Percentiles rank a stretch among this genome's conserved stretches.
Evolutionary conservation across 176 grass and related monocot species (phyloP).

Genomic region (Olyra latifolia): DNA sequence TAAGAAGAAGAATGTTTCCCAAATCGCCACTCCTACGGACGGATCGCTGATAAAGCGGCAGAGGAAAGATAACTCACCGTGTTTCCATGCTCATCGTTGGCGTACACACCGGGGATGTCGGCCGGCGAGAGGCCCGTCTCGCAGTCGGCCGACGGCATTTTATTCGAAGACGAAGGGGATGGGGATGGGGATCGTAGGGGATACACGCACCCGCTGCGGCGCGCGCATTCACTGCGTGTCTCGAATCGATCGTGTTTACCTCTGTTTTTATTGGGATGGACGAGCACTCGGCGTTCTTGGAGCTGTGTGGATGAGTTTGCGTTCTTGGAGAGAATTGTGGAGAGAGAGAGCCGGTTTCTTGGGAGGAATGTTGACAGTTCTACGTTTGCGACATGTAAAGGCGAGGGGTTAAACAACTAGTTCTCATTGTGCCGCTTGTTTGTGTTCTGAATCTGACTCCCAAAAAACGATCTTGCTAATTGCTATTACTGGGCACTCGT

Average conservation of each 20-base stretch:
- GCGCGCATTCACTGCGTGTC: not conserved
- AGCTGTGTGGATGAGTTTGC: not conserved
- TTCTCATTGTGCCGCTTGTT: not conserved
- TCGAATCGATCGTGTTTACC: not conserved
- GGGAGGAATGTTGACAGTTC: constrained; percentile 19
- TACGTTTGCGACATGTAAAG: not conserved
- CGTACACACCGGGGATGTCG: not conserved
- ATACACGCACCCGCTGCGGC: not conserved
- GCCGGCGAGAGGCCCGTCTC: constrained; percentile 25
- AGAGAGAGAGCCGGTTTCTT: not conserved
- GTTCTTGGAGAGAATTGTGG: constrained; percentile 5
- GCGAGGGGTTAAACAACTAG: not conserved
- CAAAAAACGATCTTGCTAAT: not conserved
- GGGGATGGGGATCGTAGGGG: not conserved
- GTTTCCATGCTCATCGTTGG: not conserved
- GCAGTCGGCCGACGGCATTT: constrained; percentile 29
- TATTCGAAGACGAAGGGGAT: not conserved
- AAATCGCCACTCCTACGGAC: not conserved
- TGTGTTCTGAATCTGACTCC: too few species aligned
- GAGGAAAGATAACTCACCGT: constrained; percentile 21
- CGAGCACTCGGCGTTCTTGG: constrained; percentile 1
- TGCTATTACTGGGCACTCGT: not conserved
- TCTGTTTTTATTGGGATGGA: constrained; percentile 10
- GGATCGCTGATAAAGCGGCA: too few species aligned
- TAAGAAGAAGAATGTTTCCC: not conserved